Conservation (phyloP, 2,329 filamentous ascomycete species). For the Fusarium burgessii region DNA sequence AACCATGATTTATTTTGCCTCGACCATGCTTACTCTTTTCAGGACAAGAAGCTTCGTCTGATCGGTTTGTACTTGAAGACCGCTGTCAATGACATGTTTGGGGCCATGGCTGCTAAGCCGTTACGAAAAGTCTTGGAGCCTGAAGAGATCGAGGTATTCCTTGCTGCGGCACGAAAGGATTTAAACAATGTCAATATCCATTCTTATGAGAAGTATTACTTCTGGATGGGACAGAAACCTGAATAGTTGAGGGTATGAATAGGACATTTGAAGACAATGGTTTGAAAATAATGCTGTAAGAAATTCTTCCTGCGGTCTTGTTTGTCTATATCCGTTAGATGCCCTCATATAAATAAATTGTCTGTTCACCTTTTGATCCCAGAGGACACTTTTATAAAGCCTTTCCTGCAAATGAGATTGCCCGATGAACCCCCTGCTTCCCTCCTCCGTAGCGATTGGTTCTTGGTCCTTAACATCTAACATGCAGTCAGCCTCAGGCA, state of each 20-base stretch:
- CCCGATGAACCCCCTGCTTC: too few species aligned
- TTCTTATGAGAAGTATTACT: conserved; percentile 44
- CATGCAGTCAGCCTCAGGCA: background rate
- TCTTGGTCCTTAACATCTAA: too few species aligned
- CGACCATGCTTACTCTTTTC: background rate
- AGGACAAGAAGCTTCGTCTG: conserved; percentile 41
- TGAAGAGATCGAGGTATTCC: conserved; percentile 35
- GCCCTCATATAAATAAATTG: too few species aligned
- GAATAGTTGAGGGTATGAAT: background rate
- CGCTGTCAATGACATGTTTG: conserved; percentile 41
- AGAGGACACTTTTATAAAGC: too few species aligned
- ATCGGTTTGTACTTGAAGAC: conserved; percentile 35
- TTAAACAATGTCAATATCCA: conserved; percentile 26
- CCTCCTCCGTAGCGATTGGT: background rate
- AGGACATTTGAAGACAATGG: rapidly evolving
- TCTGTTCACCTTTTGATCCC: too few species aligned
- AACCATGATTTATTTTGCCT: rapidly evolving
- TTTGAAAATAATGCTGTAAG: background rate
- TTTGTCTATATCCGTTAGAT: too few species aligned
- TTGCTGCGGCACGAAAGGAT: conserved; percentile 33
- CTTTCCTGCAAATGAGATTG: background rate
- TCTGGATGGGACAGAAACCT: conserved; percentile 42
- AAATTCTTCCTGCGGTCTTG: rapidly evolving
- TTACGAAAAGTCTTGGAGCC: conserved; percentile 31
- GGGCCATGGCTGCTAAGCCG: conserved; percentile 42